Percentiles rank a stretch among this genome's conserved stretches.
Evolutionary conservation across 2,329 filamentous ascomycete species (phyloP).

Genomic region (Phyllosticta capitalensis): DNA sequence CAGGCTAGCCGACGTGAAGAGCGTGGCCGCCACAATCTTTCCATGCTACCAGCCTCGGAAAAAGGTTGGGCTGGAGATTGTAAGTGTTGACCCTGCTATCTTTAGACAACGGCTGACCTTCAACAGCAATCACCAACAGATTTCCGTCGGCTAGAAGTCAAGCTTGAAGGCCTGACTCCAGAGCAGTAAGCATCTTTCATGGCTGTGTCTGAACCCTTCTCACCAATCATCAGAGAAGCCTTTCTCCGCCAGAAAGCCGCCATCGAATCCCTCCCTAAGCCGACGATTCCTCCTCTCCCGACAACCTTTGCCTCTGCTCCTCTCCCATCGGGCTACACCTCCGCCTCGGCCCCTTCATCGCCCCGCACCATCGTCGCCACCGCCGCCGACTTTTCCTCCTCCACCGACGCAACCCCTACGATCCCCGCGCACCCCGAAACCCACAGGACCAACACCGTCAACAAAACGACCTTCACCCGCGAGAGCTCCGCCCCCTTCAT

Average conservation of each 20-base stretch:
- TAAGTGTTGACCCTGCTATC: conserved; percentile 5
- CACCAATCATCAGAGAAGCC: conserved; percentile 14
- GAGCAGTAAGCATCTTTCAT: conserved; percentile 17
- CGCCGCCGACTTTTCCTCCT: neutral
- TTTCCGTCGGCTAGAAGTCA: conserved; percentile 19
- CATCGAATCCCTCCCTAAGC: conserved; percentile 18
- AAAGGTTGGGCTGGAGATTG: conserved; percentile 16
- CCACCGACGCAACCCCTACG: neutral
- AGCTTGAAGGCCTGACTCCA: conserved; percentile 20
- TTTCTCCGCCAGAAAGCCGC: conserved; percentile 24
- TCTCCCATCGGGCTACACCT: neutral
- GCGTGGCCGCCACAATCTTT: conserved; percentile 11
- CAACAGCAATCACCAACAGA: conserved; percentile 6
- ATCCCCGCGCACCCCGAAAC: too few species aligned
- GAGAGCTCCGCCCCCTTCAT: neutral
- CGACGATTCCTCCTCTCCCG: neutral
- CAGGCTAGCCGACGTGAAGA: neutral
- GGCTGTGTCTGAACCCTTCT: neutral
- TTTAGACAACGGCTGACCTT: neutral
- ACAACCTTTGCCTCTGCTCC: neutral
- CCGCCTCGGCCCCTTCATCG: neutral
- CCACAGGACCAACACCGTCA: neutral
- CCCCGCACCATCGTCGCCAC: neutral
- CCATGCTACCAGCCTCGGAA: conserved; percentile 18
- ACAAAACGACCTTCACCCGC: neutral